These are phyloP conservation scores for Corynespora cassiicola DNA, from an alignment of 2,329 filamentous ascomycete genomes.

Conservation along the genomic window DNA sequence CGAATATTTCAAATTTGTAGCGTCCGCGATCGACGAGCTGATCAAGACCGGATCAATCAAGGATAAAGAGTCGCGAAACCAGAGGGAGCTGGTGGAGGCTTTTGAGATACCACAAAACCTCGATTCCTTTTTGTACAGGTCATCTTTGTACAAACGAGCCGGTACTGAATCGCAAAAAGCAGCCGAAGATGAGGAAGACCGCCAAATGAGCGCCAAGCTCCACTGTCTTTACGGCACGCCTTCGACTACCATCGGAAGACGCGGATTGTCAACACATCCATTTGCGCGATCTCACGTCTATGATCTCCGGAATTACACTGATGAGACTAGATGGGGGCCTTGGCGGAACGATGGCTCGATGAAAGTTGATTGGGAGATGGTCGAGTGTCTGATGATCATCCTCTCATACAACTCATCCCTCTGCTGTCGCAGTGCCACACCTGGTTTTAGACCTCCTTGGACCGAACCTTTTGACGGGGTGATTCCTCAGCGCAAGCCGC, in stretches of 20 bases:
- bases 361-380: slow-evolving; percentile 78
- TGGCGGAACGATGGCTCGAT: slow-evolving; percentile 69
- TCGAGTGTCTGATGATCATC: slow-evolving; percentile 76
- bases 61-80: slow-evolving; percentile 54
- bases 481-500: slow-evolving; percentile 17
- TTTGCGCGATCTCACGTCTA: slow-evolving; percentile 75
- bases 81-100: slow-evolving; percentile 40
- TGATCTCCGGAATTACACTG: slow-evolving; percentile 73
- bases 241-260: slow-evolving; percentile 44
- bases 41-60: slow-evolving; percentile 43
- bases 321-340: slow-evolving; percentile 71
- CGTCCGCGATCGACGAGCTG: slow-evolving; percentile 50
- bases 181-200: slow-evolving; percentile 50
- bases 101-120: slow-evolving; percentile 59
- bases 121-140: slow-evolving; percentile 68
- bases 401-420: slow-evolving; percentile 64
- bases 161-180: slow-evolving; percentile 50
- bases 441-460: slow-evolving; percentile 37
- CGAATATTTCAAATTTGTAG: slow-evolving; percentile 41
- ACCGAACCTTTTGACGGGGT: slow-evolving; percentile 34
- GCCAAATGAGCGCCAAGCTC: slow-evolving; percentile 73
- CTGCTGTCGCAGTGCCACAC: slow-evolving; percentile 30
- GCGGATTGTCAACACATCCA: slow-evolving; percentile 56
- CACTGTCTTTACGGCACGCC: slow-evolving; percentile 74
- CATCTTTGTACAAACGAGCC: slow-evolving; percentile 63